Percentiles rank a stretch among this genome's conserved stretches.
Evolutionary conservation across 352 stramenopile genomes (phyloP).

Genomic region (Pythium periplocum): DNA sequence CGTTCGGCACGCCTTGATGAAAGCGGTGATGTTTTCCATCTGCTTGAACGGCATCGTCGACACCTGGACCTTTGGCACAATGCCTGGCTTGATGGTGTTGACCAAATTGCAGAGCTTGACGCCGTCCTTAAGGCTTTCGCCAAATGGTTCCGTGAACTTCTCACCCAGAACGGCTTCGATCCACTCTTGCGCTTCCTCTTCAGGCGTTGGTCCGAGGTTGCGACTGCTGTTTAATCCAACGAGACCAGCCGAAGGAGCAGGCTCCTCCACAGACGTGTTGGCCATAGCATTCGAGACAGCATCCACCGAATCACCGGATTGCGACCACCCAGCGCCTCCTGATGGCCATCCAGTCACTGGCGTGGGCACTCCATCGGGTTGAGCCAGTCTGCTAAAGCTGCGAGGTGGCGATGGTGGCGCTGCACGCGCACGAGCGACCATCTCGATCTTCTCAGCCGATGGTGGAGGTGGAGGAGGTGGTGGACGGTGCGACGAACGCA

Average conservation of each 20-base stretch:
- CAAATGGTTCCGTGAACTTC: conserved; percentile 58
- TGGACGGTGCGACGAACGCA: conserved; percentile 42
- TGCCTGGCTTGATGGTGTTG: conserved; percentile 65
- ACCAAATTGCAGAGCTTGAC: conserved; percentile 69
- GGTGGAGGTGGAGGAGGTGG: conserved; percentile 61
- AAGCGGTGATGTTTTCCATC: conserved; percentile 89
- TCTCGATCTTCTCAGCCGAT: conserved; percentile 66
- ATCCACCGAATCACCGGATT: too few relatives aligned
- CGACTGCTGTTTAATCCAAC: too few relatives aligned
- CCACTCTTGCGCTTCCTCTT: conserved; percentile 66
- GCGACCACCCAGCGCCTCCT: too few relatives aligned
- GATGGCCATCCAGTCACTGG: too few relatives aligned
- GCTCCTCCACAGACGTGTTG: too few relatives aligned
- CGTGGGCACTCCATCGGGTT: too few relatives aligned
- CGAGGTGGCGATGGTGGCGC: conserved; percentile 11
- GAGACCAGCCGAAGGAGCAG: too few relatives aligned
- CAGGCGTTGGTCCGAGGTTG: too few relatives aligned
- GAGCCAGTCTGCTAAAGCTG: too few relatives aligned
- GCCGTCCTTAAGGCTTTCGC: conserved; percentile 73
- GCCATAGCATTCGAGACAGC: too few relatives aligned
- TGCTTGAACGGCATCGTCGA: conserved; percentile 85
- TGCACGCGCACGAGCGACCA: conserved; percentile 52
- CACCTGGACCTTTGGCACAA: conserved; percentile 53
- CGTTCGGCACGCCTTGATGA: conserved; percentile 71
- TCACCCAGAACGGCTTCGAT: conserved; percentile 72